Percentiles rank a stretch among this genome's conserved stretches.
phyloP scores from a whole-genome alignment of 345 rosid genomes.

The Populus deltoides region DNA sequence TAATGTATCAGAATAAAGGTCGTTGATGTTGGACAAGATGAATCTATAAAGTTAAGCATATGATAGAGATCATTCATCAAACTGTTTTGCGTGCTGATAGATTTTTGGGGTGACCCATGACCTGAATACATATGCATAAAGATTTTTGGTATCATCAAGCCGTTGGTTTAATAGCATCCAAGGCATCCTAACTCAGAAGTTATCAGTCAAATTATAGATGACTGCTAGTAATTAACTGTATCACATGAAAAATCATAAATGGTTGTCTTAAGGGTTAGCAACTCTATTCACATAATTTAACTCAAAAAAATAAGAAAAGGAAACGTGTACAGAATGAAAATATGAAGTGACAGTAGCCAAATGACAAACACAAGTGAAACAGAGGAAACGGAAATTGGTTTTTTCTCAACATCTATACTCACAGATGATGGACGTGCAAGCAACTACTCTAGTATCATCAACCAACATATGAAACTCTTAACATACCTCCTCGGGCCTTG shows the following conservation, averaged over 20 bases:
- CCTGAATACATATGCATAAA: neutral
- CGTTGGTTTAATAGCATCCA: neutral
- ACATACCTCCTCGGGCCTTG: constrained; percentile 75
- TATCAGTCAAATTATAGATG: neutral
- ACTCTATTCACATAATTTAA: neutral
- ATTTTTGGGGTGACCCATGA: neutral
- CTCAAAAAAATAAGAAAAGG: neutral
- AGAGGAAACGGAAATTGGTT: neutral
- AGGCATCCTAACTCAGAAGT: neutral
- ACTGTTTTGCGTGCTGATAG: neutral
- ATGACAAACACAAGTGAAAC: neutral
- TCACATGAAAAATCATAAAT: neutral
- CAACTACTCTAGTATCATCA: neutral
- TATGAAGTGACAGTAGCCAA: neutral
- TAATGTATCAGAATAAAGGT: neutral
- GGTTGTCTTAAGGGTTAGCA: neutral
- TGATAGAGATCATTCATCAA: neutral
- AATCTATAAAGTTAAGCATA: neutral
- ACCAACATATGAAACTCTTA: constrained; percentile 8
- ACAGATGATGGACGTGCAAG: neutral
- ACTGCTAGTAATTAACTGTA: too few species aligned
- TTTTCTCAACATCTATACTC: neutral
- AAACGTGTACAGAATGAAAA: neutral
- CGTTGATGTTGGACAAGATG: neutral
- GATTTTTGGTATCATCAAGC: neutral